Base-by-base conservation (phyloP, 768 basidiomycete species). In the Paxillus ammoniavirescens region DNA sequence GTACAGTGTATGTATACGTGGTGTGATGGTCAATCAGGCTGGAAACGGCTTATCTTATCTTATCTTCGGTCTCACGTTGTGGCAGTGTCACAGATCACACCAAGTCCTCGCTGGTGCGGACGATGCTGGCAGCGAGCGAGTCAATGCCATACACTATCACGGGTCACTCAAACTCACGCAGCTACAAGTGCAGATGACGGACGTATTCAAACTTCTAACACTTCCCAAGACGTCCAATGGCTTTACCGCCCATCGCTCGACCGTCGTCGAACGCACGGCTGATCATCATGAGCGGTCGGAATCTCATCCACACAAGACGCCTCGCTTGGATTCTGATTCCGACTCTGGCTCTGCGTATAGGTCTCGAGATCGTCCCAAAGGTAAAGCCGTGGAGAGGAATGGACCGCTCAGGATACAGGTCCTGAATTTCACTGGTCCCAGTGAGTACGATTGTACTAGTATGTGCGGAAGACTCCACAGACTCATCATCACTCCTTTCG, bases 311-410 rank as follows among this genome's bases (percentile, higher is more conserved):
- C 80, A 78, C 70, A 90, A 91, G 76, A 81, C 81, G 53, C 78
- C 84, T 56, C 84, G 86, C 57, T 73, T 86, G 70, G 79, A 79
- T 57, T 72, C 73, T 61, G 84, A 87, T 75, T 82, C 80, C 70
- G 86, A 89, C 73, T 78, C 84, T 61, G 80, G 79, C 59, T 82
- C 84, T 67, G 81, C 84, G 61, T 82, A 77, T 69, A 82, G 88
- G 65, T 76, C 75, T 61, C 73, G 59, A 64, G 68, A 63, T 58
- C 58, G 42, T 54, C 45, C 36, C 42, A 64, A 64, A 49, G 61
- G 64, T 37, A 65, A 64, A 49, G 50, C 46, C 17, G 49, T 53
- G 21, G 68, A 62, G 44, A 62, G 60, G 26, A 63, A 56, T 14
- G 78, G 74, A 1, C 74, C 82, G n/a, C 59, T 79, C 36, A 75